A percentile compares a stretch with the other conserved stretches of the same genome.
These are phyloP conservation scores for Lactifluus pinguis DNA, from an alignment of 768 basidiomycete species.

Conservation along the genomic window DNA sequence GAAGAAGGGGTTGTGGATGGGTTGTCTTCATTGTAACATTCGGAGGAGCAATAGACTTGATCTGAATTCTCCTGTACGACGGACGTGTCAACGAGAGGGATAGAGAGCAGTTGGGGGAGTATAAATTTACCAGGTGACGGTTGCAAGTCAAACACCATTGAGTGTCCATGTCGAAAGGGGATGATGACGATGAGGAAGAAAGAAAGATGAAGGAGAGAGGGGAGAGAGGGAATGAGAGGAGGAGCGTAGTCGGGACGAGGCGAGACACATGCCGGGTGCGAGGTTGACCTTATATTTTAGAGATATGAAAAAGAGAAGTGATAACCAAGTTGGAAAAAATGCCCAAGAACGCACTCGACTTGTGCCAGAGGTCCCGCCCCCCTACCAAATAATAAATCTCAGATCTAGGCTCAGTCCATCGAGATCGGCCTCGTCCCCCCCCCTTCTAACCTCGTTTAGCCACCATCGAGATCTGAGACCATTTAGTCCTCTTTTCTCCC, in stretches of 20 bases:
- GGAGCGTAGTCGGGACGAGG: not conserved
- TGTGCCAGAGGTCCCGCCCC: constrained; percentile 7
- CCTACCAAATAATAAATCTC: constrained; percentile 18
- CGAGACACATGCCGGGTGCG: constrained; percentile 1
- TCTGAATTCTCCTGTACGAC: constrained; percentile 26
- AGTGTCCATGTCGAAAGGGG: constrained; percentile 38
- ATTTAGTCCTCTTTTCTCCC: not conserved
- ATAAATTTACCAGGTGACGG: constrained; percentile 42
- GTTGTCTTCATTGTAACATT: constrained; percentile 31
- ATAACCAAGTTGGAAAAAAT: constrained; percentile 7
- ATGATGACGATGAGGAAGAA: constrained; percentile 6
- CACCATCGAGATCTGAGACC: constrained; percentile 6
- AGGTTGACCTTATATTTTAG: constrained; percentile 16
- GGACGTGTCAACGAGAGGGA: constrained; percentile 20
- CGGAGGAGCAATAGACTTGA: constrained; percentile 47
- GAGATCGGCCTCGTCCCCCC: constrained; percentile 17
- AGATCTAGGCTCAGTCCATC: constrained; percentile 12
- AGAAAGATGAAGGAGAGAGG: constrained; percentile 18
- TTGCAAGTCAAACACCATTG: constrained; percentile 68
- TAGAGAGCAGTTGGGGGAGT: not conserved
- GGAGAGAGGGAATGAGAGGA: not conserved
- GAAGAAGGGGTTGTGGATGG: constrained; percentile 12
- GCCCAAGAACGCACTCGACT: not conserved
- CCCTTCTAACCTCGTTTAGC: constrained; percentile 16
- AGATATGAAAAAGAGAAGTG: constrained; percentile 4